A percentile compares a stretch with the other conserved stretches of the same genome.
Conservation (phyloP, 2,329 filamentous ascomycete species). For the Cladosporium cucumerinum region DNA sequence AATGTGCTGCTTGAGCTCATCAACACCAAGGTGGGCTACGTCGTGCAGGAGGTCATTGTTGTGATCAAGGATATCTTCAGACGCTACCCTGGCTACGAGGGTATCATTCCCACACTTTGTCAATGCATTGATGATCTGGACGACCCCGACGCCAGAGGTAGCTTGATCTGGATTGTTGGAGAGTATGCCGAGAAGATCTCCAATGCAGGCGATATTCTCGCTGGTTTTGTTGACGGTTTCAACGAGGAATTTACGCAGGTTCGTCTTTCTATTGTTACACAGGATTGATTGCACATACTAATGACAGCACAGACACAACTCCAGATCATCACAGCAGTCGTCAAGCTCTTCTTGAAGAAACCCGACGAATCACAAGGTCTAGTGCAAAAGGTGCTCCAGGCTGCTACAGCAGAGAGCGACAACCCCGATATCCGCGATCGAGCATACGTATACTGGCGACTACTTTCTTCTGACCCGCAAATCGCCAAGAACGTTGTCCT, state of each 20-base stretch:
- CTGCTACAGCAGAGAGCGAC: constrained; percentile 89
- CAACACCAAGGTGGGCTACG: constrained; percentile 97
- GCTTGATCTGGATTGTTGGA: constrained; percentile 97
- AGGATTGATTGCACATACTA: neutral
- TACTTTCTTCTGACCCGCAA: constrained; percentile 86
- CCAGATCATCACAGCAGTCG: constrained; percentile 93
- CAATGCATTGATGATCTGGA: constrained; percentile 96
- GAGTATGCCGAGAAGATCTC: constrained; percentile 99
- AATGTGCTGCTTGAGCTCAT: constrained; percentile 91
- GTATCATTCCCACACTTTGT: constrained; percentile 93
- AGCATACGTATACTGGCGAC: constrained; percentile 97
- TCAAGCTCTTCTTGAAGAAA: constrained; percentile 97
- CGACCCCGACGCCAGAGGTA: constrained; percentile 84
- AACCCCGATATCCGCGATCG: constrained; percentile 96
- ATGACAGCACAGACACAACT: constrained; percentile 72
- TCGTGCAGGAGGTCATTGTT: constrained; percentile 97
- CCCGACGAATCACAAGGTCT: constrained; percentile 85
- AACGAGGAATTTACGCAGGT: constrained; percentile 95
- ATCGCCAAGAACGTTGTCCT: constrained; percentile 90
- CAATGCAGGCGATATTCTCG: constrained; percentile 93
- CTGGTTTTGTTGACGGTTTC: constrained; percentile 88
- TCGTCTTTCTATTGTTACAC: constrained; percentile 28
- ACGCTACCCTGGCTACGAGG: constrained; percentile 96
- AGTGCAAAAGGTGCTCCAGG: constrained; percentile 90
- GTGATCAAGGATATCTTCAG: constrained; percentile 98